A percentile compares a stretch with the other conserved stretches of the same genome.
These are phyloP conservation scores for Ampelomyces quisqualis DNA, from an alignment of 2,329 filamentous ascomycete genomes.

Conservation along the genomic window DNA sequence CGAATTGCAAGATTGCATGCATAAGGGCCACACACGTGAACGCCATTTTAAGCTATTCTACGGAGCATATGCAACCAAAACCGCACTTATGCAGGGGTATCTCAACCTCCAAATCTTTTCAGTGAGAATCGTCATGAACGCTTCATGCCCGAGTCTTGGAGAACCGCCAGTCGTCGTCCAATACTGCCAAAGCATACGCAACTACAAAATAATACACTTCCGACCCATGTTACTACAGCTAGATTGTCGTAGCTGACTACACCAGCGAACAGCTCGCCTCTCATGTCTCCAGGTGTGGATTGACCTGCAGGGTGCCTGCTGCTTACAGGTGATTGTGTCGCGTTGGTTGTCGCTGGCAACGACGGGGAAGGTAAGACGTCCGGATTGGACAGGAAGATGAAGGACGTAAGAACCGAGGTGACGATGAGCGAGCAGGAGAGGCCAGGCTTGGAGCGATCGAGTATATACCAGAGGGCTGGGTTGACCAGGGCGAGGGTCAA, in stretches of 20 bases:
- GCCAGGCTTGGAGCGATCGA: constrained; percentile 85
- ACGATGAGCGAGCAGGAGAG: constrained; percentile 76
- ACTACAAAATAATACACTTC: constrained; percentile 92
- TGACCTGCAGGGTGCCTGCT: constrained; percentile 5
- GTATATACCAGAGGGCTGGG: constrained; percentile 91
- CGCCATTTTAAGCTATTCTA: too few relatives aligned
- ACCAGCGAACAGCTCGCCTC: constrained; percentile 49
- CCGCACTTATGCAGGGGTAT: not conserved
- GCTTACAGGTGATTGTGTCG: constrained; percentile 20
- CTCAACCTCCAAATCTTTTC: not conserved
- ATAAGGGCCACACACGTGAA: too few relatives aligned
- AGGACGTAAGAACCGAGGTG: constrained; percentile 69
- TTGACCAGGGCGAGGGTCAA: constrained; percentile 87
- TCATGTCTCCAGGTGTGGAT: constrained; percentile 1
- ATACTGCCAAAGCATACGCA: constrained; percentile 96
- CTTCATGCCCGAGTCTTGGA: constrained; percentile 24
- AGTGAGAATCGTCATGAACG: too few relatives aligned
- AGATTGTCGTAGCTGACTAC: constrained; percentile 63
- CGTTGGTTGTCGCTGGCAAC: constrained; percentile 24
- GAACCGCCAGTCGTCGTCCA: constrained; percentile 68
- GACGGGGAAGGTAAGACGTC: constrained; percentile 65
- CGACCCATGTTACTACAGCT: constrained; percentile 80
- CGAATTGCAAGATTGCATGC: too few relatives aligned
- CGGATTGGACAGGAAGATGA: constrained; percentile 74
- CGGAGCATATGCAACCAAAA: too few relatives aligned